Evolutionary conservation across 306 rosid species (phyloP), one percentile per base, ranked within the genome.

Genomic region (Castanea crenata): DNA sequence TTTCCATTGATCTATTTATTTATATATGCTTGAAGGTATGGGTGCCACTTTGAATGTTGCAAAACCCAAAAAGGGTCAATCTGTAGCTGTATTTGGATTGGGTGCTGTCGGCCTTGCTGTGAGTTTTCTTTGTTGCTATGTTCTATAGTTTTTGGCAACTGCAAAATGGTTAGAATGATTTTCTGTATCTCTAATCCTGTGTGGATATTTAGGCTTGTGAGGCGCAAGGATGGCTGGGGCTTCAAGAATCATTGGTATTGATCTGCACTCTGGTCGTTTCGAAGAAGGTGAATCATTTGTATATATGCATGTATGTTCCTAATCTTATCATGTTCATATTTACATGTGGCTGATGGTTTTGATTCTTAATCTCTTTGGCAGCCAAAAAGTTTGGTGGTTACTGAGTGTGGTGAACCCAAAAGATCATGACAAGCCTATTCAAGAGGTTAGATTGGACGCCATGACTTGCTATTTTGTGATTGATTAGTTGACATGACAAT

Each of bases 51-150:
- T 94, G 71, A 94, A 94, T 79, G 98, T 94, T 77, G 98, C 98
- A 41, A 94, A 89, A 70, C 98, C 98, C 0, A 87, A 88, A 58
- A 88, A 90, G 19, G 97, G 97, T 20, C 86, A 90, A 32, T 80
- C 97, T 55, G 93, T 94, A 72, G 98, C 97, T 19, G 57, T 94
- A 55, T 94, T 94, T 32, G 97, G 98, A 68, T 86, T 92, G 51
- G 98, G 98, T 20, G 98, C 97, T 58, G 97, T 94, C 74, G 98
- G 98, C 38, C 97, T 94, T 71, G 92, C 97, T 34, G 98, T 92
- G 84, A 88, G 97, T 78, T 74, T 8, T 51, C 18, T 7, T 3
- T 56, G 56, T 69, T 27, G 10, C 15, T 19, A 34, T 51, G n/a
- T 74, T 27, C 55, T 1, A 1, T 73, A 75, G 68, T 6, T 8